These are phyloP conservation scores for Westerdykella ornata DNA, from an alignment of 2,329 filamentous ascomycete genomes.

Conservation along the genomic window DNA sequence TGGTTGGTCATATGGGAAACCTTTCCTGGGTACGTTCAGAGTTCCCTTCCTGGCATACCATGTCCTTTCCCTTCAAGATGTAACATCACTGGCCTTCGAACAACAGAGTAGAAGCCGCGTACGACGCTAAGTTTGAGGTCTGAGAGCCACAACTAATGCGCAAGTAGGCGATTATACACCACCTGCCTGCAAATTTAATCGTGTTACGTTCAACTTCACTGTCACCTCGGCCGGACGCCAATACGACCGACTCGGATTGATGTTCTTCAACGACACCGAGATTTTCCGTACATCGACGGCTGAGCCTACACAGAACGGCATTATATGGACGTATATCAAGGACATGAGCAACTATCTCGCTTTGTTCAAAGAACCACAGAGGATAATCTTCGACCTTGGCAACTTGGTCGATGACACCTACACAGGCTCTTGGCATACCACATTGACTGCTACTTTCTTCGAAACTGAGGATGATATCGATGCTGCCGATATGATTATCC, in stretches of 20 bases:
- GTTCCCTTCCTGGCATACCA: neutral
- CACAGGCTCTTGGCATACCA: constrained; percentile 67
- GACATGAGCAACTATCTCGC: constrained; percentile 67
- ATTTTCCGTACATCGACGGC: constrained; percentile 80
- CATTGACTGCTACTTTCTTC: constrained; percentile 67
- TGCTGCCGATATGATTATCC: constrained; percentile 59
- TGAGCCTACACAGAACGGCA: constrained; percentile 64
- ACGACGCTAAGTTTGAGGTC: too few species aligned
- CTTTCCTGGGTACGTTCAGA: constrained; percentile 56
- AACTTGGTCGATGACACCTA: constrained; percentile 66
- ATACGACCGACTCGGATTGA: constrained; percentile 66
- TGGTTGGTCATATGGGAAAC: constrained; percentile 63
- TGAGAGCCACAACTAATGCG: too few species aligned
- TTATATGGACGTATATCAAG: constrained; percentile 70
- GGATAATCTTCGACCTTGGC: constrained; percentile 67
- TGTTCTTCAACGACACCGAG: constrained; percentile 72
- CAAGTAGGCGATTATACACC: constrained; percentile 56
- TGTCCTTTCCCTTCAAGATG: constrained; percentile 2
- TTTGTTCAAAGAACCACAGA: constrained; percentile 64
- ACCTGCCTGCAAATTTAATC: constrained; percentile 63
- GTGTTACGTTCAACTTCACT: constrained; percentile 69
- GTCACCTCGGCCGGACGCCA: constrained; percentile 65
- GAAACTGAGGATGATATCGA: constrained; percentile 40
- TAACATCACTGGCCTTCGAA: too few species aligned
- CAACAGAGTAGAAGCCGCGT: too few species aligned